Percentiles rank a stretch among this genome's conserved stretches.
These are phyloP conservation scores for Sphagnum fallax DNA, from an alignment of 228 moss, liverwort and hornwort species.

Conservation along the genomic window DNA sequence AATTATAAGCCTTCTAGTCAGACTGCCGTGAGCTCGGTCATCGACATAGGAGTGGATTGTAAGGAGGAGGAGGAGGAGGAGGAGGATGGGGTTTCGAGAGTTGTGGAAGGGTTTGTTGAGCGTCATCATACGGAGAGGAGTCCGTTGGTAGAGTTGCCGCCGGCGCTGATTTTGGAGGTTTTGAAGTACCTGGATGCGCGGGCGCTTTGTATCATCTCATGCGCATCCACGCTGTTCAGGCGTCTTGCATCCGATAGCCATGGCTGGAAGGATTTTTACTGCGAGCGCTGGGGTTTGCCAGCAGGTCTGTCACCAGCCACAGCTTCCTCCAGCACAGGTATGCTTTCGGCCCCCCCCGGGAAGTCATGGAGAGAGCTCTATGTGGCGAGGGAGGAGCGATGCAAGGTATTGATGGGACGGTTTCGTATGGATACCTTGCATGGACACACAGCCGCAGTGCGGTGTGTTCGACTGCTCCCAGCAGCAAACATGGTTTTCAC, in stretches of 20 bases:
- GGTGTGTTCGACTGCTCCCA: constrained; percentile 80
- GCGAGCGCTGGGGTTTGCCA: constrained; percentile 91
- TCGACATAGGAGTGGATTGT: constrained; percentile 21
- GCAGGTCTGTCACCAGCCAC: constrained; percentile 12
- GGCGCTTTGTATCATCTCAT: constrained; percentile 69
- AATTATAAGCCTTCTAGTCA: constrained; percentile 8
- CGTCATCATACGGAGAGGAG: constrained; percentile 13
- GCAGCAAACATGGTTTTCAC: constrained; percentile 78
- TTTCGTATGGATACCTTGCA: constrained; percentile 86
- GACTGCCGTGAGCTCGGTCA: constrained; percentile 13
- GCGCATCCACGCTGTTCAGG: constrained; percentile 62
- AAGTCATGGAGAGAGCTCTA: constrained; percentile 93
- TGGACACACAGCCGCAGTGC: constrained; percentile 79
- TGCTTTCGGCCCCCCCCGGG: constrained; percentile 24
- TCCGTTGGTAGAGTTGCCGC: constrained; percentile 68
- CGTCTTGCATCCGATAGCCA: constrained; percentile 87
- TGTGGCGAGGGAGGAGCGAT: constrained; percentile 75
- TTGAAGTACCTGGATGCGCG: constrained; percentile 79
- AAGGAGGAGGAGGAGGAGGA: constrained; percentile 14
- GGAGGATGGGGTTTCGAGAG: constrained; percentile 8
- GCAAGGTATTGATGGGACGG: constrained; percentile 86
- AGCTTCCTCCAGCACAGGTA: constrained; percentile 8
- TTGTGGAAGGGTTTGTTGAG: constrained; percentile 3
- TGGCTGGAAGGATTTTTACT: constrained; percentile 98
- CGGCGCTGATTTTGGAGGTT: constrained; percentile 67